Evolutionary conservation across 345 rosid genomes (phyloP).

Genomic region (Citrus glauca): DNA sequence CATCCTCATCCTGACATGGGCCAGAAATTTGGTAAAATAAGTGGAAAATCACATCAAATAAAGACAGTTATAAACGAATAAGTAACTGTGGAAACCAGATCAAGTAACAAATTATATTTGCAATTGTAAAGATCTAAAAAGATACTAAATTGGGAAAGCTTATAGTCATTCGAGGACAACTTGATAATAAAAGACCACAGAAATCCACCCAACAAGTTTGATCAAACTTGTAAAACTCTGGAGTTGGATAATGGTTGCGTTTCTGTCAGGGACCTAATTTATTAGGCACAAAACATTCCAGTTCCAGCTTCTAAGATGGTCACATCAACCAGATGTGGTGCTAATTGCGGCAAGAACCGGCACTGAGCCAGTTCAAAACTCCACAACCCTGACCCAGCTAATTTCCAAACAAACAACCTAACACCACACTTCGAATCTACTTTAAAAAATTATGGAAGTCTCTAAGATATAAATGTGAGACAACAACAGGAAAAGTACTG

Average conservation of each 20-base stretch:
- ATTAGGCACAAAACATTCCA: neutral
- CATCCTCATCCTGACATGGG: constrained; percentile 72
- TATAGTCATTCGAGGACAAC: neutral
- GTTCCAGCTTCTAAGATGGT: neutral
- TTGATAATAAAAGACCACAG: neutral
- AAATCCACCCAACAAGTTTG: constrained; percentile 7
- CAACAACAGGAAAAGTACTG: neutral
- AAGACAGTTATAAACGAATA: neutral
- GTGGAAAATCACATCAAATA: neutral
- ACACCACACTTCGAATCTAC: neutral
- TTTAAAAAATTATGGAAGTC: neutral
- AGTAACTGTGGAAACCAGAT: neutral
- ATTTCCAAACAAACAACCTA: neutral
- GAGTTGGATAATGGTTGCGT: constrained; percentile 9
- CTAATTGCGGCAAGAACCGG: neutral
- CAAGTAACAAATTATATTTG: neutral
- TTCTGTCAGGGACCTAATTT: neutral
- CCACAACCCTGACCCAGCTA: neutral
- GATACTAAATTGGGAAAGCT: neutral
- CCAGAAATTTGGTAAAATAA: neutral
- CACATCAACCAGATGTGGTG: neutral
- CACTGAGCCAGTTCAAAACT: neutral
- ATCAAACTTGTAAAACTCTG: neutral
- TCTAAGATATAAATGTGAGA: neutral
- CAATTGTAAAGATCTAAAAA: neutral